A percentile compares a stretch with the other conserved stretches of the same genome.
Conservation (phyloP, 768 basidiomycete species). For the Favolaschia claudopus region DNA sequence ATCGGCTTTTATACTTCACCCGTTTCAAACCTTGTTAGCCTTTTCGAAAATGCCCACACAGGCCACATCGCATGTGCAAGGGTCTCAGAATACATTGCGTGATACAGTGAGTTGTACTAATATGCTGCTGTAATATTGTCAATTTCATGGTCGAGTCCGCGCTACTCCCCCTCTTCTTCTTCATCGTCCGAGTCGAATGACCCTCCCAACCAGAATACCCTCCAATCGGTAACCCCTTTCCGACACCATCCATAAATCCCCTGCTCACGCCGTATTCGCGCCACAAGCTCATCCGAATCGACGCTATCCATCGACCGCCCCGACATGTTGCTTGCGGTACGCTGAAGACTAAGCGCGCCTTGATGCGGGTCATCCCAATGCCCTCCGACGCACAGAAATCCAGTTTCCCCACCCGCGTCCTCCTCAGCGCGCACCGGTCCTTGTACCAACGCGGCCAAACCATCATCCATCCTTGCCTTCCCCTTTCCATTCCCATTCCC, state of each 20-base stretch:
- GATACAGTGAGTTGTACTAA: no score
- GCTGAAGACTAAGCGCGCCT: slow-evolving; percentile 54
- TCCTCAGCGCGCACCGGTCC: slow-evolving; percentile 59
- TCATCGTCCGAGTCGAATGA: slow-evolving; percentile 40
- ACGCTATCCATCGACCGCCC: slow-evolving; percentile 55
- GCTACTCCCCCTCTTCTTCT: slow-evolving; percentile 36
- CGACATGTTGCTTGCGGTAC: slow-evolving; percentile 51
- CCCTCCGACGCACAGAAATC: slow-evolving; percentile 61
- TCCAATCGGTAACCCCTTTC: slow-evolving; percentile 77
- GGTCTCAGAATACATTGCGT: no score
- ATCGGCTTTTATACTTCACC: no score
- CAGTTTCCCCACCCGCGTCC: slow-evolving; percentile 70
- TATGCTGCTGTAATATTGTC: no score
- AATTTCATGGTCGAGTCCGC: no score
- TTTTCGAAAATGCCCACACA: no score
- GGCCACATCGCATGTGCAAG: no score
- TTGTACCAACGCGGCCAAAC: no score
- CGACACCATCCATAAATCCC: slow-evolving; percentile 84
- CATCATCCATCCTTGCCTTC: slow-evolving; percentile 51
- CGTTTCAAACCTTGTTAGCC: no score
- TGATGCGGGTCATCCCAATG: slow-evolving; percentile 58
- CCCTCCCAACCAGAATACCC: slow-evolving; percentile 86
- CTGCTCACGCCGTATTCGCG: slow-evolving; percentile 57
- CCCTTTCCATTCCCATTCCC: slow-evolving; percentile 61
- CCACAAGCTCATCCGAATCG: slow-evolving; percentile 59